These are phyloP conservation scores for Pleodorina starrii DNA, from an alignment of 139 green algal genomes.

Conservation along the genomic window DNA sequence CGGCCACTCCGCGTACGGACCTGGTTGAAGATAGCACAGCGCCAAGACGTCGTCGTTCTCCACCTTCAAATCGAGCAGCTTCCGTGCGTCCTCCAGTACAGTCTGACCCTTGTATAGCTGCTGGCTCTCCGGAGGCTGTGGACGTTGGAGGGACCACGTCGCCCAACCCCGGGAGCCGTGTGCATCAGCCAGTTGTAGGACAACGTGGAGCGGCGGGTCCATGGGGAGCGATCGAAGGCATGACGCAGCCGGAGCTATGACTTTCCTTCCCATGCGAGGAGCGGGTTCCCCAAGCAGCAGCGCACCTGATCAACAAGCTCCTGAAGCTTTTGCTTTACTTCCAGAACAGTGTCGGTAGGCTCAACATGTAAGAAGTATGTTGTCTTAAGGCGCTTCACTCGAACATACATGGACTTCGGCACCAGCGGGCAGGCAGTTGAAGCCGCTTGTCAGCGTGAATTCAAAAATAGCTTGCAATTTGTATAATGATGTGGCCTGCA, in stretches of 20 bases:
- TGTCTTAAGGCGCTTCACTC: conserved; percentile 82
- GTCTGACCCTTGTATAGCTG: conserved; percentile 66
- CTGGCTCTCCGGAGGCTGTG: conserved; percentile 79
- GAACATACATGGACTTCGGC: conserved; percentile 79
- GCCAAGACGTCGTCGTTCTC: conserved; percentile 89
- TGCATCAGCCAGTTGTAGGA: no score
- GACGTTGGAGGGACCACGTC: neutral
- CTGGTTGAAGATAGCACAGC: conserved; percentile 75
- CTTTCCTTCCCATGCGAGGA: no score
- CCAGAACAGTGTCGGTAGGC: conserved; percentile 85
- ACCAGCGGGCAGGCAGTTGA: neutral
- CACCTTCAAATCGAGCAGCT: conserved; percentile 85
- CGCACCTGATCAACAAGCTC: conserved; percentile 82
- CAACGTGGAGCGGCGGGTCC: no score
- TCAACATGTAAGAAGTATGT: conserved; percentile 92
- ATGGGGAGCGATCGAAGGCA: no score
- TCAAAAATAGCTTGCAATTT: neutral
- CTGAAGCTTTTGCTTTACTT: conserved; percentile 91
- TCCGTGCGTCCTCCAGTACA: conserved; percentile 83
- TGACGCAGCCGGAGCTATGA: no score
- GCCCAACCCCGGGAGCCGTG: no score
- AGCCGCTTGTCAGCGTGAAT: neutral
- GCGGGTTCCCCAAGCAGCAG: no score
- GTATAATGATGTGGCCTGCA: neutral
- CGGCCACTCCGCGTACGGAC: no score